These are phyloP conservation scores for Clavispora fructus DNA, from an alignment of 805 yeast genomes.

Conservation along the genomic window DNA sequence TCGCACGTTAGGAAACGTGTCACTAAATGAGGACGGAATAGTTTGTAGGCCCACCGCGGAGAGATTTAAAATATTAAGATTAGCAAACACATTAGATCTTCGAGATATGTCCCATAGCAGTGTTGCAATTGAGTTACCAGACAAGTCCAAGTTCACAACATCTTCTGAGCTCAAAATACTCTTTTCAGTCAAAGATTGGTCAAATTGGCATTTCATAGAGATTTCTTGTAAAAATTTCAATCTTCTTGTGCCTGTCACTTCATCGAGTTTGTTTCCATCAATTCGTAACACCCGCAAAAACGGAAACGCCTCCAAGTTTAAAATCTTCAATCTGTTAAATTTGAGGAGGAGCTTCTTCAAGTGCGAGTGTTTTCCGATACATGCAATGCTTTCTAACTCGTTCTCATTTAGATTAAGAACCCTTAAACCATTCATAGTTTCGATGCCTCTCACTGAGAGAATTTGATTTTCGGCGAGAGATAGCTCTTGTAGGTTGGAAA, in stretches of 20 bases:
- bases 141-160: slow-evolving; percentile 32
- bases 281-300: slow-evolving; percentile 38
- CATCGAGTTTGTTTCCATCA: slow-evolving; percentile 37
- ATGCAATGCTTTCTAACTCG: slow-evolving; percentile 17
- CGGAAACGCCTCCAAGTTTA: slow-evolving; percentile 32
- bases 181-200: slow-evolving; percentile 14
- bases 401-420: slow-evolving; percentile 41
- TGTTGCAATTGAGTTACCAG: slow-evolving; percentile 26
- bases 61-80: slow-evolving; percentile 37
- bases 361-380: slow-evolving; percentile 19
- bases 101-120: not conserved
- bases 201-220: slow-evolving; percentile 34
- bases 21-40: slow-evolving; percentile 34
- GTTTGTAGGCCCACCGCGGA: slow-evolving; percentile 41
- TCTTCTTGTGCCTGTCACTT: slow-evolving; percentile 21
- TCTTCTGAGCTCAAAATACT: slow-evolving; percentile 18
- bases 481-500: slow-evolving; percentile 41
- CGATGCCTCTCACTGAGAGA: slow-evolving; percentile 28
- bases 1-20: slow-evolving; percentile 41
- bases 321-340: slow-evolving; percentile 27
- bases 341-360: slow-evolving; percentile 36
- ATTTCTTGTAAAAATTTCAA: slow-evolving; percentile 37
- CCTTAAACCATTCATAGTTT: slow-evolving; percentile 28
- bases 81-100: slow-evolving; percentile 20
- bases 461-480: slow-evolving; percentile 41